phyloP scores from a whole-genome alignment of 129 eudicot genomes.

The Centrapalus pauciflorus region DNA sequence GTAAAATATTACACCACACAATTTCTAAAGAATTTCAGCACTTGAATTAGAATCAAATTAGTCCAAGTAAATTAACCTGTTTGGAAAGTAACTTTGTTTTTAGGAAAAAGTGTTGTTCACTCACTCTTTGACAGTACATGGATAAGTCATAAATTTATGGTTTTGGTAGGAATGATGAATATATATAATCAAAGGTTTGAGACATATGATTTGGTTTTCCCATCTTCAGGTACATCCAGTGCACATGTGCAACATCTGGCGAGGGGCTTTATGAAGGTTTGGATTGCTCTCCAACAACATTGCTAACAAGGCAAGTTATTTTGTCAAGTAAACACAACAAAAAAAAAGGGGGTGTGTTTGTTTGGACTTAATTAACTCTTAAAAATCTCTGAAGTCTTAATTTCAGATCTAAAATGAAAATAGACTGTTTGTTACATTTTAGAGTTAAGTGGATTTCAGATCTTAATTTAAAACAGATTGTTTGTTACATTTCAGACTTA shows the following conservation, averaged over 20 bases:
- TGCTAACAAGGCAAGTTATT: slow-evolving; percentile 39
- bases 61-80: neutral
- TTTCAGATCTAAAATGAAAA: too few relatives aligned
- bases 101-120: too few relatives aligned
- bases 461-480: too few relatives aligned
- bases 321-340: neutral
- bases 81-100: too few relatives aligned
- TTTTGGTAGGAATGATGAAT: neutral
- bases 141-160: too few relatives aligned
- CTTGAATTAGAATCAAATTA: neutral
- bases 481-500: too few relatives aligned
- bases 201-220: neutral
- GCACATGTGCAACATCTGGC: slow-evolving; percentile 45
- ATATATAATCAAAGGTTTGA: neutral
- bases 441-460: too few relatives aligned
- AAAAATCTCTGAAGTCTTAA: too few relatives aligned
- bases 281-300: slow-evolving; percentile 48
- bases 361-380: too few relatives aligned
- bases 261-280: slow-evolving; percentile 45
- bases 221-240: slow-evolving; percentile 43
- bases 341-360: too few relatives aligned
- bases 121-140: too few relatives aligned
- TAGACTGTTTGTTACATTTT: too few relatives aligned
- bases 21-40: neutral
- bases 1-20: slow-evolving; percentile 6